These are phyloP conservation scores for Linum tenue DNA, from an alignment of 345 rosid genomes.

Conservation along the genomic window DNA sequence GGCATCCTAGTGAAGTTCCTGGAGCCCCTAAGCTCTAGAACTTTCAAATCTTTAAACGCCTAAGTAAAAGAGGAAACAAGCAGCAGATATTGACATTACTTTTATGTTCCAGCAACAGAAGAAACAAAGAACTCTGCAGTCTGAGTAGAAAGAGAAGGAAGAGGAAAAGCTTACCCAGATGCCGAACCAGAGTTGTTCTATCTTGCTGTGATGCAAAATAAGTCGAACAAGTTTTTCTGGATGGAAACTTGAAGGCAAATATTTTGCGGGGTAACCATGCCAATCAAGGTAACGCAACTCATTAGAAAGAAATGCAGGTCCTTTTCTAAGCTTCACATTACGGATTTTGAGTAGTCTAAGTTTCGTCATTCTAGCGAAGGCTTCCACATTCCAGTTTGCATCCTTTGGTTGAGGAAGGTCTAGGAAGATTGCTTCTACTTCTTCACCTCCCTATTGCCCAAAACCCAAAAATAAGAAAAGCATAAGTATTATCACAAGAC, in stretches of 20 bases:
- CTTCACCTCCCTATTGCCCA: constrained; percentile 3
- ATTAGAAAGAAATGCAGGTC: constrained; percentile 9
- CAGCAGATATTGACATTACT: neutral
- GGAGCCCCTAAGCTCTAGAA: constrained; percentile 5
- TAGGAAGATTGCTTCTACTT: constrained; percentile 7
- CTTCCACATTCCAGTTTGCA: constrained; percentile 1
- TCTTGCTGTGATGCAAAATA: constrained; percentile 5
- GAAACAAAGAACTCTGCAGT: neutral
- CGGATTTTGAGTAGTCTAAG: constrained; percentile 11
- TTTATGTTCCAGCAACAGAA: neutral
- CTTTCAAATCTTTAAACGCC: neutral
- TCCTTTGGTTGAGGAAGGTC: neutral
- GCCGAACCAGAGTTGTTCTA: constrained; percentile 6
- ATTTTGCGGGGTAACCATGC: constrained; percentile 8
- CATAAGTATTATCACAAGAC: neutral
- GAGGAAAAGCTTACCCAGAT: neutral
- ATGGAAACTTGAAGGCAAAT: constrained; percentile 3
- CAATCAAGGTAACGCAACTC: constrained; percentile 5
- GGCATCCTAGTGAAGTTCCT: constrained; percentile 7
- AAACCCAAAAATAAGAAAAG: neutral
- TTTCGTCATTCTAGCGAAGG: constrained; percentile 9
- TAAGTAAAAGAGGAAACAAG: neutral
- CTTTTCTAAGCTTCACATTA: neutral
- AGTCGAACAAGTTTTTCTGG: constrained; percentile 15
- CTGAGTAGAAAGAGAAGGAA: neutral